phyloP scores from a whole-genome alignment of 2,329 filamentous ascomycete genomes.

The Fusarium penzigii region DNA sequence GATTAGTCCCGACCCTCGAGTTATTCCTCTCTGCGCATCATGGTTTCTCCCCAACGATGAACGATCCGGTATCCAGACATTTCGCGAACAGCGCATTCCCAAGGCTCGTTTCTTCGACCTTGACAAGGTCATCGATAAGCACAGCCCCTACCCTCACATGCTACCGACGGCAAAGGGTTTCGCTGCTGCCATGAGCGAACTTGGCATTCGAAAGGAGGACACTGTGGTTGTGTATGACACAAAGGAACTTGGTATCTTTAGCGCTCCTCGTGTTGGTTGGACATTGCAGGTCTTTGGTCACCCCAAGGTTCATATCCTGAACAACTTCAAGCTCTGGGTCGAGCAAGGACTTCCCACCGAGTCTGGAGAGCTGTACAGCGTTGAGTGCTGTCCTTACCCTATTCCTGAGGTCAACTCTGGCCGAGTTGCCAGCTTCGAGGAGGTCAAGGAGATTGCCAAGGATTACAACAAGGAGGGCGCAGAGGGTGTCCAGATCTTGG shows the following conservation, averaged over 20 bases:
- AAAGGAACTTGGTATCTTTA: constrained; percentile 90
- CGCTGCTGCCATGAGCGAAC: constrained; percentile 80
- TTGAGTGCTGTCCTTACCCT: constrained; percentile 65
- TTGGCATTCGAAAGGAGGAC: constrained; percentile 87
- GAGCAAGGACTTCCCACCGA: constrained; percentile 81
- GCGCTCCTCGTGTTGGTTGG: constrained; percentile 91
- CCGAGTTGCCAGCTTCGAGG: constrained; percentile 78
- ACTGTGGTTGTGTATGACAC: constrained; percentile 93
- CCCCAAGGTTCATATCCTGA: constrained; percentile 81
- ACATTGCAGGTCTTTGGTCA: constrained; percentile 91
- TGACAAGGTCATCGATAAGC: constrained; percentile 84
- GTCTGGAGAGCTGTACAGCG: constrained; percentile 70
- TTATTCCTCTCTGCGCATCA: constrained; percentile 86
- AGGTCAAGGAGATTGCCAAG: constrained; percentile 74
- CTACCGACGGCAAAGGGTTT: constrained; percentile 80
- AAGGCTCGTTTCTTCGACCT: constrained; percentile 94
- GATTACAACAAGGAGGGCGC: constrained; percentile 80
- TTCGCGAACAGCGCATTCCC: constrained; percentile 81
- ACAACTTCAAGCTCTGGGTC: constrained; percentile 96
- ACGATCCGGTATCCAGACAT: constrained; percentile 78
- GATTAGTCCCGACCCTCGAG: constrained; percentile 78
- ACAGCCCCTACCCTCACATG: constrained; percentile 95
- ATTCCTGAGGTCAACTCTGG: constrained; percentile 61
- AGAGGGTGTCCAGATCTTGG: constrained; percentile 83
- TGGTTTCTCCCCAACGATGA: constrained; percentile 97